phyloP scores from a whole-genome alignment of 371 early-diverging fungal species.

The Mucor lusitanicus region DNA sequence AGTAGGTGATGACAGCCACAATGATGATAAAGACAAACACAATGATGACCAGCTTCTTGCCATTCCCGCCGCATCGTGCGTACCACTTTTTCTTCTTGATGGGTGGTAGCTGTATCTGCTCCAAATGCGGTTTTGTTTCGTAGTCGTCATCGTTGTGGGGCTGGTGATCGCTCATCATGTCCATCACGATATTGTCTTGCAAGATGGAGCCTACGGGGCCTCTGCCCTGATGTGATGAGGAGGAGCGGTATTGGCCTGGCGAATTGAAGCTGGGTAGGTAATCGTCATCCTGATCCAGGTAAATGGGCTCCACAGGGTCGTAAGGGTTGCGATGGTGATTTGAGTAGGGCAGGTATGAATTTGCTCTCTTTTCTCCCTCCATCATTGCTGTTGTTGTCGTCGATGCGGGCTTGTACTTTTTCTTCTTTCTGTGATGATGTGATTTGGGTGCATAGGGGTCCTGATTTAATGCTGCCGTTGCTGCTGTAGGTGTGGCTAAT shows the following conservation, averaged over 20 bases:
- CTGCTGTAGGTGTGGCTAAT: constrained; percentile 15
- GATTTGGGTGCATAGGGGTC: constrained; percentile 45
- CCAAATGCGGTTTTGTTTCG: background rate
- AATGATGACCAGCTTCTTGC: constrained; percentile 28
- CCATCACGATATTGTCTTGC: constrained; percentile 48
- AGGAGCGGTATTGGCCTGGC: constrained; percentile 4
- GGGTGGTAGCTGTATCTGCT: constrained; percentile 16
- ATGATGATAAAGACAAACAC: constrained; percentile 30
- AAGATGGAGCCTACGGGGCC: constrained; percentile 35
- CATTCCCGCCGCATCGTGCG: constrained; percentile 20
- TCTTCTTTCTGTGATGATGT: constrained; percentile 13
- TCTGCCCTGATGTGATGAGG: constrained; percentile 3
- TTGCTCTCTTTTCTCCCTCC: constrained; percentile 30
- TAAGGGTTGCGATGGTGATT: constrained; percentile 36
- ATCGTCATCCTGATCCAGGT: constrained; percentile 36
- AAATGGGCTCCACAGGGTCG: constrained; percentile 33
- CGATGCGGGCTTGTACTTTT: background rate
- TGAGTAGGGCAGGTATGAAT: constrained; percentile 50
- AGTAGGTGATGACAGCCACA: constrained; percentile 37
- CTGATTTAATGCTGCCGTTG: background rate
- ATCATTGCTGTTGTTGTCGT: background rate
- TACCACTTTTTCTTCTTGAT: constrained; percentile 28
- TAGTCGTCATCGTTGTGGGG: background rate
- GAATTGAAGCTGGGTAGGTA: constrained; percentile 35
- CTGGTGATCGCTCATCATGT: constrained; percentile 23